A percentile compares a stretch with the other conserved stretches of the same genome.
Evolutionary conservation across 108 stramenopile genomes (phyloP).

Genomic region (Cylindrotheca fusiformis): DNA sequence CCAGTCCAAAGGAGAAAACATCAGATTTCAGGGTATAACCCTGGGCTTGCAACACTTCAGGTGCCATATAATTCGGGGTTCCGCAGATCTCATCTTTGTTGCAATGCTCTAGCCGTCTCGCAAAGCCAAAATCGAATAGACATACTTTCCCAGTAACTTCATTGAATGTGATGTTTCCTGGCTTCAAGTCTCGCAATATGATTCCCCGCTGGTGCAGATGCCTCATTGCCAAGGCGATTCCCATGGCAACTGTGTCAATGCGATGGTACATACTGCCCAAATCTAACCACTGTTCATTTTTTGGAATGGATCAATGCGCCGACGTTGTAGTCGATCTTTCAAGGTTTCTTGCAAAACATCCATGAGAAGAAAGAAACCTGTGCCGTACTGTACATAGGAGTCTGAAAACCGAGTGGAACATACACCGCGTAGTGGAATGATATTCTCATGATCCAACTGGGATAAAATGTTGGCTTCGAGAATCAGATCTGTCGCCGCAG

Average conservation of each 20-base stretch:
- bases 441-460: conserved; percentile 30
- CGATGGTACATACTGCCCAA: neutral
- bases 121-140: conserved; percentile 70
- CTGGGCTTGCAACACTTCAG: conserved; percentile 34
- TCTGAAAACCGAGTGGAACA: conserved; percentile 4
- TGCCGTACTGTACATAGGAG: conserved; percentile 22
- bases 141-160: conserved; percentile 14
- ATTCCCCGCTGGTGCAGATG: conserved; percentile 42
- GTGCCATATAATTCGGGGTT: conserved; percentile 54
- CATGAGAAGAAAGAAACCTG: conserved; percentile 52
- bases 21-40: conserved; percentile 43
- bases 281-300: neutral
- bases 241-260: conserved; percentile 27
- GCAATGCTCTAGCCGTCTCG: conserved; percentile 21
- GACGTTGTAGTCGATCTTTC: conserved; percentile 24
- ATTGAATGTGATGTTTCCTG: conserved; percentile 53
- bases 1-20: conserved; percentile 51
- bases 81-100: conserved; percentile 27
- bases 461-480: conserved; percentile 28
- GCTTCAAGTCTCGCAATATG: conserved; percentile 55
- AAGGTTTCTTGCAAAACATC: conserved; percentile 51
- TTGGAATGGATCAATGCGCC: conserved; percentile 16
- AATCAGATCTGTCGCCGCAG: conserved; percentile 28
- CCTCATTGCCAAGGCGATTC: conserved; percentile 39
- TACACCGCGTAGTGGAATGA: conserved; percentile 26